A percentile compares a stretch with the other conserved stretches of the same genome.
Conservation (phyloP, 1,139 yeast genomes). For the Zygoascus meyerae region DNA sequence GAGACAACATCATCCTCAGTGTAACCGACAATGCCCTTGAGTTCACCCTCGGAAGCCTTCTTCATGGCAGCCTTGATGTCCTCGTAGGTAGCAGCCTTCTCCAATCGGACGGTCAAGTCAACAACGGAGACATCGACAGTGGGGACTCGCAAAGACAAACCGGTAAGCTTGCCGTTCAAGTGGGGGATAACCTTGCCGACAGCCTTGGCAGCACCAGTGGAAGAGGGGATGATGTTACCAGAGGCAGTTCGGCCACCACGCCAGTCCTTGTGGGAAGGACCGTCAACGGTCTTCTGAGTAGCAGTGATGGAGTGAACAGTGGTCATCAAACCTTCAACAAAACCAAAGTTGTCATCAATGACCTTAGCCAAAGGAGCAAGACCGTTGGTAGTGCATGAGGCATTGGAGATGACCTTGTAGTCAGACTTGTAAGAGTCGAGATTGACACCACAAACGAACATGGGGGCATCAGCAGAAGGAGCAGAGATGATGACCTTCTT, state of each 20-base stretch:
- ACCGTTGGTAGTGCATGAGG: slow-evolving; percentile 90
- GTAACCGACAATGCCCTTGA: slow-evolving; percentile 76
- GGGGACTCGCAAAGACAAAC: slow-evolving; percentile 85
- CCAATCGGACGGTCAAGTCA: slow-evolving; percentile 64
- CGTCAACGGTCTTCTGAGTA: slow-evolving; percentile 86
- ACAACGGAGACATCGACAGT: slow-evolving; percentile 81
- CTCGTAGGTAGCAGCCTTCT: slow-evolving; percentile 65
- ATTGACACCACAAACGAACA: slow-evolving; percentile 84
- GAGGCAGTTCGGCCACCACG: slow-evolving; percentile 93
- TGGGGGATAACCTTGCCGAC: slow-evolving; percentile 88
- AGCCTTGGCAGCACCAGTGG: slow-evolving; percentile 92
- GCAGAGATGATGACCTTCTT: slow-evolving; percentile 86
- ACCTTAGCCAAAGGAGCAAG: slow-evolving; percentile 85
- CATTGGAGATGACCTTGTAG: slow-evolving; percentile 70
- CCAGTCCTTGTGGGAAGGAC: slow-evolving; percentile 93
- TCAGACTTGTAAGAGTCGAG: slow-evolving; percentile 65
- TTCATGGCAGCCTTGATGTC: slow-evolving; percentile 69
- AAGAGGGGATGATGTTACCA: slow-evolving; percentile 83
- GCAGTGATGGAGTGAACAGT: slow-evolving; percentile 89
- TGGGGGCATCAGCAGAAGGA: slow-evolving; percentile 83
- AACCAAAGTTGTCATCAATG: slow-evolving; percentile 71
- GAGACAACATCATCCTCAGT: slow-evolving; percentile 85
- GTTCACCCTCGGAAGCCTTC: slow-evolving; percentile 55
- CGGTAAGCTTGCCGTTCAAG: slow-evolving; percentile 83
- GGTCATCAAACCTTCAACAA: slow-evolving; percentile 86